Conservation (phyloP, 73 alveolate species). For the Stentor coeruleus region DNA sequence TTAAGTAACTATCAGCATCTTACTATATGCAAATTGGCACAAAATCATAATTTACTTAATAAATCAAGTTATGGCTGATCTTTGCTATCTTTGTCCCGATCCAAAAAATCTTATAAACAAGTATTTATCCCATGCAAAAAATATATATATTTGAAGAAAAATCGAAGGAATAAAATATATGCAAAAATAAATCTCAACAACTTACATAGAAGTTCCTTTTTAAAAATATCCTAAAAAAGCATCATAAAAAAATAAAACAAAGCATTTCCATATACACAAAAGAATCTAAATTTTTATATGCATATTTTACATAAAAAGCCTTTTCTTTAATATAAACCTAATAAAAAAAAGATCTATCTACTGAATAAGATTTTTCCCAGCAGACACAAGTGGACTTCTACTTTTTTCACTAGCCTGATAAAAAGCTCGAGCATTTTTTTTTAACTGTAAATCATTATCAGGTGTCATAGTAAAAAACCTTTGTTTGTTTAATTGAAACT, state of each 20-base stretch:
- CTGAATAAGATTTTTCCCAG: neutral
- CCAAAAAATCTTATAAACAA: conserved; percentile 97
- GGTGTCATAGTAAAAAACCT: neutral
- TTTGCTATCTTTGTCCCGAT: conserved; percentile 83
- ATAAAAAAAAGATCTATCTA: too few species aligned
- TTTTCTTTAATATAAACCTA: too few species aligned
- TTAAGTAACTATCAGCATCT: too few species aligned
- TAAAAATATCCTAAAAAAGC: conserved; percentile 73
- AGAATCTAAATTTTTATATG: too few species aligned
- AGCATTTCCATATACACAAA: too few species aligned
- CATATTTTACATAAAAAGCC: too few species aligned
- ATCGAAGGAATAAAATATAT: conserved; percentile 94
- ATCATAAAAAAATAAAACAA: conserved; percentile 59
- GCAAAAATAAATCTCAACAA: conserved; percentile 95
- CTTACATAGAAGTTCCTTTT: conserved; percentile 92
- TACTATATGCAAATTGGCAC: conserved; percentile 26
- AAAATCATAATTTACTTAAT: conserved; percentile 85
- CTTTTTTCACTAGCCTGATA: too few species aligned
- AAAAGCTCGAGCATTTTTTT: neutral
- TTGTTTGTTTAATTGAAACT: neutral
- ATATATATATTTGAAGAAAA: conserved; percentile 84
- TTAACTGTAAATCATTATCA: neutral
- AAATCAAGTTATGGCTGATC: conserved; percentile 96
- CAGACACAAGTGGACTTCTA: neutral
- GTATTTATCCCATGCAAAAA: conserved; percentile 93